Base-by-base conservation (phyloP, 768 basidiomycete genomes). In the Boletus rubropictus region DNA sequence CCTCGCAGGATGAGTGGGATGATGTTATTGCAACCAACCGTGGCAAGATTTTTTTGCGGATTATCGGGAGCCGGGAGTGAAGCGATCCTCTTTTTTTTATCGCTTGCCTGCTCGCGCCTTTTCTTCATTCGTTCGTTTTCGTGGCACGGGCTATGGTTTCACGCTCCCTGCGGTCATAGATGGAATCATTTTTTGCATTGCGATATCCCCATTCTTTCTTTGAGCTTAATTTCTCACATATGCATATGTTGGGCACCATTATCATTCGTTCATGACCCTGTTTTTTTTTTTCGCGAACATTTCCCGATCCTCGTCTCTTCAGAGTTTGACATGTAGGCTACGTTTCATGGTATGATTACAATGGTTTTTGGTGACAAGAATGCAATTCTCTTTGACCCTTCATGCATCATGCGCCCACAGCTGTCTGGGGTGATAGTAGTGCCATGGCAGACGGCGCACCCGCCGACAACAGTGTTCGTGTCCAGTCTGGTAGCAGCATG, bases 401-500 rank as follows among this genome's bases (percentile, higher is more conserved):
- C 46, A 73, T 42, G 71, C 72, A 20, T 68, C 46, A 73, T 42
- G 71, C 72, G 20, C 69, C 62, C 1, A 72, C 72, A 1, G 54
- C 52, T 1, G 55, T 57, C 53, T 61, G 60, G 25, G 63, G 57
- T 0, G 61, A 52, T 4, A 55, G 10, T 4, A 44, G n/a, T 5
- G n/a, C 39, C 9, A 52, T 22, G 0, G 32, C 56, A 3, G 78
- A 63, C 3, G 85, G 84, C 15, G 89, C 86, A 27, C 85, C 87
- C 4, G 57, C 53, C 0, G 82, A 69, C 39, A 91, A 68, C 5
- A 80, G 75, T 10, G 72, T 70, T 48, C 81, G 74, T 21, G 89
- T 89, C 89, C 89, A 92, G 65, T 92, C 89, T 4, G 89, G 89
- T 29, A 91, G 65, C 36, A 86, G 65, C 39, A 85, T 68, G 51